Evolutionary conservation across 202 grass and related monocot species (phyloP), one percentile per base, ranked within the genome.

Genomic region (Brachypodium distachyon): DNA sequence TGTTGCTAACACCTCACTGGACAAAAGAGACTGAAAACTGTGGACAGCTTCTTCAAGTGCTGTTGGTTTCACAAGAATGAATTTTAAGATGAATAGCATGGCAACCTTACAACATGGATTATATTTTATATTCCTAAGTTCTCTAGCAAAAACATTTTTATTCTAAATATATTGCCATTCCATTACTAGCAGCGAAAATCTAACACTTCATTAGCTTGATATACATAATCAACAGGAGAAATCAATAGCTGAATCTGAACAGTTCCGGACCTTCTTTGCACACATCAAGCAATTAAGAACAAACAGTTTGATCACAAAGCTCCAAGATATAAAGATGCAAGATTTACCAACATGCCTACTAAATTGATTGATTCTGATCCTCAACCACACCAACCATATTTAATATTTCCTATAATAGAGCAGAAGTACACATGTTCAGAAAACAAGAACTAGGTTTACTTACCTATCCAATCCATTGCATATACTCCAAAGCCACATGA

Each of bases 381-480:
- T 32, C 26, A 41, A 69, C 42, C 42, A 76, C 29, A 56, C 14
- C 48, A 71, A 31, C 51, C 12, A 57, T 46, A 61, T 44, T 17
- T 39, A 37, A 44, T 27, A 47, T 68, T 68, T 29, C 64, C 64
- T 46, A 11, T 46, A 68, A 68, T 16, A 21, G 26, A 76, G 11
- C 44, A 76, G 26, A 12, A 29, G 6, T 34, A 85, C 3, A 40
- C n/a, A 78, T 25, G 50, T 73, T 73, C n/a, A 83, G 58, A 60
- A 52, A 47, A 62, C 13, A 12, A 3, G 12, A 52, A 81, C 19
- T 36, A 58, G 74, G 41, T 13, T 16, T 74, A 60, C 85, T 76
- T 76, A 98, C 96, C 91, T 67, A 95, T 95, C 91, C 96, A 98
- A 61, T 98, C 96, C 91, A 95, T 92, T 33, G 96, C 96, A 73